These are phyloP conservation scores for Kwoniella newhampshirensis DNA, from an alignment of 768 basidiomycete species.

Conservation along the genomic window DNA sequence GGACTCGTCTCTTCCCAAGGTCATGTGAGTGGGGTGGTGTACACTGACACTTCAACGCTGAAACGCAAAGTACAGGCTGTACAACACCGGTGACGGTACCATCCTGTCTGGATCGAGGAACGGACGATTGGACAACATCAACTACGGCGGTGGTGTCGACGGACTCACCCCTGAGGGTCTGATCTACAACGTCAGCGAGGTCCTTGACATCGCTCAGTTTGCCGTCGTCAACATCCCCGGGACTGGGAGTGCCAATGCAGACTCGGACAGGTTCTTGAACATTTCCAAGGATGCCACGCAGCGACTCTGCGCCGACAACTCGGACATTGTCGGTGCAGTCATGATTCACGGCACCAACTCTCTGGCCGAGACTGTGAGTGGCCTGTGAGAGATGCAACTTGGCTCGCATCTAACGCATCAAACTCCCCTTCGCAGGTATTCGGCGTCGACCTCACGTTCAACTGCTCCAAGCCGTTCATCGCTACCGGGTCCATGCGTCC, in stretches of 20 bases:
- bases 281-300: slow-evolving; percentile 33
- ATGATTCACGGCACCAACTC: slow-evolving; percentile 46
- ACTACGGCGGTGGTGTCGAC: slow-evolving; percentile 14
- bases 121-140: slow-evolving; percentile 20
- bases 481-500: slow-evolving; percentile 53
- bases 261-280: slow-evolving; percentile 19
- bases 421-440: slow-evolving; percentile 4
- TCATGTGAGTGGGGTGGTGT: slow-evolving; percentile 3
- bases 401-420: too few species aligned
- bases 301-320: slow-evolving; percentile 35
- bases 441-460: slow-evolving; percentile 47
- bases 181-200: slow-evolving; percentile 9
- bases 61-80: slow-evolving; percentile 10
- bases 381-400: not conserved
- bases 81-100: slow-evolving; percentile 24
- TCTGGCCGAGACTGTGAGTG: slow-evolving; percentile 45
- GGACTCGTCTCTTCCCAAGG: slow-evolving; percentile 14
- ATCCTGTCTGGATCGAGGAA: slow-evolving; percentile 18
- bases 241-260: slow-evolving; percentile 13
- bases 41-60: not conserved
- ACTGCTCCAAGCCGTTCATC: slow-evolving; percentile 48
- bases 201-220: slow-evolving; percentile 21
- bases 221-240: slow-evolving; percentile 18
- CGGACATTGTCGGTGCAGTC: slow-evolving; percentile 37
- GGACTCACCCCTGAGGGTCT: slow-evolving; percentile 9